Conservation (phyloP, 768 basidiomycete species). For the Rubroboletus pulcherrimus region DNA sequence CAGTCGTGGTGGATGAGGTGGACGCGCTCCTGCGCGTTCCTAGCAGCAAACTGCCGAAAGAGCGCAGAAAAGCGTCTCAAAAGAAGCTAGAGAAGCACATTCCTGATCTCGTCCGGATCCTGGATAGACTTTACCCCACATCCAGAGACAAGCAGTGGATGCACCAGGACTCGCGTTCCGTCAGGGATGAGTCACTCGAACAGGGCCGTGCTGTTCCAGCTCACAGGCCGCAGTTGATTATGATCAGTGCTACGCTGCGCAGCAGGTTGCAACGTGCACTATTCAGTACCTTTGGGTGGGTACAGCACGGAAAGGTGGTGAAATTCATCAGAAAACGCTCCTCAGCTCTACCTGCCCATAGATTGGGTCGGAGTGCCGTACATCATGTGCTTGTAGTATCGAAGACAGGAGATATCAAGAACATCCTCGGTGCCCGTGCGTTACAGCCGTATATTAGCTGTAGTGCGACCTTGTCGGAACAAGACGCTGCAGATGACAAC, state of each 20-base stretch:
- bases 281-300: slow-evolving; percentile 56
- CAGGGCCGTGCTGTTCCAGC: slow-evolving; percentile 2
- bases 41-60: slow-evolving; percentile 34
- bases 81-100: slow-evolving; percentile 51
- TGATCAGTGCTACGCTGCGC: slow-evolving; percentile 70
- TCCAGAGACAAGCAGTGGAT: slow-evolving; percentile 14
- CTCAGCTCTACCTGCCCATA: slow-evolving; percentile 25
- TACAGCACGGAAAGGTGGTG: slow-evolving; percentile 40
- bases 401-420: slow-evolving; percentile 46
- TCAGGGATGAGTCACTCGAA: slow-evolving; percentile 8
- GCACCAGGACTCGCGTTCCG: not conserved
- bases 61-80: slow-evolving; percentile 33
- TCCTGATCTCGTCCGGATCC: slow-evolving; percentile 52
- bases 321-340: slow-evolving; percentile 28
- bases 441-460: not conserved
- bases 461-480: not conserved
- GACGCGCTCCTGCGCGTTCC: slow-evolving; percentile 66
- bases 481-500: not conserved
- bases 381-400: slow-evolving; percentile 66
- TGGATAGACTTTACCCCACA: slow-evolving; percentile 53
- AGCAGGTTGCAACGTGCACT: slow-evolving; percentile 39
- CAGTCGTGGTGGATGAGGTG: slow-evolving; percentile 71
- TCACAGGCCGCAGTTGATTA: slow-evolving; percentile 53
- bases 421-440: slow-evolving; percentile 47
- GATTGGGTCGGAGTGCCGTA: slow-evolving; percentile 25